A percentile compares a stretch with the other conserved stretches of the same genome.
phyloP scores from a whole-genome alignment of 176 grass and related monocot species.

The Elymus sibiricus region DNA sequence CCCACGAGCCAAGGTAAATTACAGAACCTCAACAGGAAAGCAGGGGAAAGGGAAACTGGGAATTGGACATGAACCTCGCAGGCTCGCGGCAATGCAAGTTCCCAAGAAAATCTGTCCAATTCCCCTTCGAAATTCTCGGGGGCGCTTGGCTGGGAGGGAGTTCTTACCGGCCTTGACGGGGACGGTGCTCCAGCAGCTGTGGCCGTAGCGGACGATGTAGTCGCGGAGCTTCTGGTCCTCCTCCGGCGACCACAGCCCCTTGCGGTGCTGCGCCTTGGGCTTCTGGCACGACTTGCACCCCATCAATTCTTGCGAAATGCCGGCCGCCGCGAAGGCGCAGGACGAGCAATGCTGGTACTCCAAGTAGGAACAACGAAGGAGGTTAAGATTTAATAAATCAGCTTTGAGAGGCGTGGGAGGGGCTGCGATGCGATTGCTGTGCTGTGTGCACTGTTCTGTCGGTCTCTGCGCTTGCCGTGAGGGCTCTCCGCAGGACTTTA shows the following conservation, averaged over 20 bases:
- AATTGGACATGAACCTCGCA: not conserved
- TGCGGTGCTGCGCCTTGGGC: constrained; percentile 68
- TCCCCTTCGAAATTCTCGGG: not conserved
- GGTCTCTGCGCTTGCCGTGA: constrained; percentile 41
- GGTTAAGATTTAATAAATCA: not conserved
- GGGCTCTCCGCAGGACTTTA: constrained; percentile 18
- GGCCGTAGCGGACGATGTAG: constrained; percentile 77
- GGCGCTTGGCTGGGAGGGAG: not conserved
- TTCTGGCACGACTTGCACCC: constrained; percentile 86
- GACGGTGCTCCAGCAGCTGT: constrained; percentile 81
- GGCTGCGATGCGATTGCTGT: not conserved
- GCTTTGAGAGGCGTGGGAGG: not conserved
- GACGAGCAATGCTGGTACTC: not conserved
- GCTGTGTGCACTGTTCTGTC: constrained; percentile 31
- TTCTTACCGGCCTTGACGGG: constrained; percentile 77
- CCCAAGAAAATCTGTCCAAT: not conserved
- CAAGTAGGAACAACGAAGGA: not conserved
- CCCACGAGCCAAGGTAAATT: constrained; percentile 23
- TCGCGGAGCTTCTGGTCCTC: constrained; percentile 83
- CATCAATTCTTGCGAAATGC: constrained; percentile 26
- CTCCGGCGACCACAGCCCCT: constrained; percentile 94
- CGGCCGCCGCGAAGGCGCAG: not conserved
- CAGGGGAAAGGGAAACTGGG: not conserved
- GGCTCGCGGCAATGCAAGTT: not conserved
- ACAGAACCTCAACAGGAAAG: not conserved